Base-by-base conservation (phyloP, 2,329 filamentous ascomycete species). In the Pseudocercospora vitis region DNA sequence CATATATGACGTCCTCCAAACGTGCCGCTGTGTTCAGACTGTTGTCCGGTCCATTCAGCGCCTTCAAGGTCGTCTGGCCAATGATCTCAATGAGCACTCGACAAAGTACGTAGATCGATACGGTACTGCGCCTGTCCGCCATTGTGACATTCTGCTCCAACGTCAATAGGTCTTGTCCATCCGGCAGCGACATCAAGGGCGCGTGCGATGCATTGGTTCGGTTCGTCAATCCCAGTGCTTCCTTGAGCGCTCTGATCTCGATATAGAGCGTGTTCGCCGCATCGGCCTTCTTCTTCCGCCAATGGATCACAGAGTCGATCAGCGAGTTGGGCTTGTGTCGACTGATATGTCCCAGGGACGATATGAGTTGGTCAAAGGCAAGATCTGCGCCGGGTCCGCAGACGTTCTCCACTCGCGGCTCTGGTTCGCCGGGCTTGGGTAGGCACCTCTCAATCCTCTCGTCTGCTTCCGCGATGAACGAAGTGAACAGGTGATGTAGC, bases 221-320 rank as follows among this genome's bases (percentile, higher is more conserved):
- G 32, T 65, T 65, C 7, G 63, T 68, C 16, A 57, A 35, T 8
- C 52, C 57, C 12, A 32, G 37, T 7, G 59, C 40, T 14, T 68
- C 65, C 14, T 62, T 60, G 31, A 65, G 39, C 11, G 56, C 51
- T 50, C 65, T 60, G 23, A 69, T 52, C 53, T 71, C 68, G 21
- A 56, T 63, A 48, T 63, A 66, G 19, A 70, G 64, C 19, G 57
- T 66, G 39, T 71, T 71, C 23, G 91, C 91, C 18, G 87, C 85
- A 71, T 97, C 92, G 60, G 91, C 95, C 75, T 97, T 97, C 60
- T 84, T 89, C 72, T 96, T 97, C 52, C 94, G 85, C 94, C 94
- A 99, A 26, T 95, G 81, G 89, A 99, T 99, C 71, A 99, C 91
- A 16, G 89, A 91, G 71, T 99, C 94, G 65, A 99, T 96, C 48